A percentile compares a stretch with the other conserved stretches of the same genome.
Conservation (phyloP, 306 rosid genomes). For the Cicer chorassanicum region DNA sequence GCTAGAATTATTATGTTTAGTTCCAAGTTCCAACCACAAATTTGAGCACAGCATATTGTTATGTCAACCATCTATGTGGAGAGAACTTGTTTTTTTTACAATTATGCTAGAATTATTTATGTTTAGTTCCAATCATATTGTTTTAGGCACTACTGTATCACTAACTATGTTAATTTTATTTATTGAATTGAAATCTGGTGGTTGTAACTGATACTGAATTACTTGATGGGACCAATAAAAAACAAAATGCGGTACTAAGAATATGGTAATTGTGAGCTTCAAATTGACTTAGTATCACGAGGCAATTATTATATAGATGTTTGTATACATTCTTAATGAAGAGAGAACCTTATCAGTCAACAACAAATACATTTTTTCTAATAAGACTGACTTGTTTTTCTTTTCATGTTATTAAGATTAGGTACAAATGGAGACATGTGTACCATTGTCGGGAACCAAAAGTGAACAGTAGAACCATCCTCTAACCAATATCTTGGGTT, state of each 20-base stretch:
- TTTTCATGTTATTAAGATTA: constrained; percentile 1
- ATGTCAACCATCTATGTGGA: too few species aligned
- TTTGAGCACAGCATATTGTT: too few species aligned
- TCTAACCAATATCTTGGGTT: not conserved
- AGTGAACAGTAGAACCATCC: not conserved
- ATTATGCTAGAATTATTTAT: not conserved
- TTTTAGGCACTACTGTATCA: not conserved
- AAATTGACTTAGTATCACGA: not conserved
- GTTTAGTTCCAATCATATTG: not conserved
- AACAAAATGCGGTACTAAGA: not conserved
- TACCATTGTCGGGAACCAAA: not conserved
- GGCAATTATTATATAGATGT: not conserved
- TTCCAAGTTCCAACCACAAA: too few species aligned
- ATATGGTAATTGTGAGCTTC: not conserved
- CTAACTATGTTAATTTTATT: not conserved
- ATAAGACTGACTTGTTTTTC: not conserved
- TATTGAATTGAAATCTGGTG: not conserved
- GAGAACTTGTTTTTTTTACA: too few species aligned
- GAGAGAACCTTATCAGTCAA: not conserved
- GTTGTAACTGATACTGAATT: not conserved
- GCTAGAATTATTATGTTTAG: not conserved
- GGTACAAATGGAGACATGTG: not conserved
- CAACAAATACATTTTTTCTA: not conserved
- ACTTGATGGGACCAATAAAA: not conserved
- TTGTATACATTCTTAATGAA: not conserved